Percentiles rank a stretch among this genome's conserved stretches.
Conservation (phyloP, 495 filamentous ascomycete species). For the Amphirosellinia nigrospora region DNA sequence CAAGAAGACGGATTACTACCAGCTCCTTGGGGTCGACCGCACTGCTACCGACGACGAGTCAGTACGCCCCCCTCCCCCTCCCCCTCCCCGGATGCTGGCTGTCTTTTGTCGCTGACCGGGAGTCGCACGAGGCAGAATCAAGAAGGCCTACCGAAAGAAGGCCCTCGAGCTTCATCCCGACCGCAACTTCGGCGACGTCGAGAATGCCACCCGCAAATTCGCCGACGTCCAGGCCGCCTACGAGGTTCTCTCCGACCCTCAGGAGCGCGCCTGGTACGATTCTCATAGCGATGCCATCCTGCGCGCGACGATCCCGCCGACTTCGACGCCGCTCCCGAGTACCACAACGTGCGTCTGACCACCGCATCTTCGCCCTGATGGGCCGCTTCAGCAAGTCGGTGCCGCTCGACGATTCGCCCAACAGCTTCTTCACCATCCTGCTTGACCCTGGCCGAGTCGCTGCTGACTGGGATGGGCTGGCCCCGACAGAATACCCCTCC, state of each 20-base stretch:
- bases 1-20: conserved; percentile 86
- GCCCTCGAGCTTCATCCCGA: conserved; percentile 95
- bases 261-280: conserved; percentile 98
- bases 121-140: conserved; percentile 65
- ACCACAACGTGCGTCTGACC: conserved; percentile 70
- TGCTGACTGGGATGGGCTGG: conserved; percentile 66
- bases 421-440: conserved; percentile 83
- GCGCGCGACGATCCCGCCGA: conserved; percentile 58
- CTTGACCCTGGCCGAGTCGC: conserved; percentile 76
- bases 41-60: conserved; percentile 85
- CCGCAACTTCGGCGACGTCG: conserved; percentile 86
- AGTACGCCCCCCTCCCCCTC: conserved; percentile 35
- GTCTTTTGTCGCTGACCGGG: conserved; percentile 27
- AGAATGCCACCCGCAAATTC: conserved; percentile 82
- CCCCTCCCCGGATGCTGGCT: background rate
- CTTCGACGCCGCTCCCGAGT: conserved; percentile 53
- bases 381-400: conserved; percentile 76
- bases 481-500: conserved; percentile 68
- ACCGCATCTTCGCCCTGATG: conserved; percentile 74
- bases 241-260: conserved; percentile 91
- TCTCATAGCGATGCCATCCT: conserved; percentile 87
- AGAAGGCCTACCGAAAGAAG: conserved; percentile 88
- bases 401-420: conserved; percentile 74
- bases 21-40: conserved; percentile 76
- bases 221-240: conserved; percentile 92